These are phyloP conservation scores for Pyrus betulifolia DNA, from an alignment of 306 rosid genomes.

Conservation along the genomic window DNA sequence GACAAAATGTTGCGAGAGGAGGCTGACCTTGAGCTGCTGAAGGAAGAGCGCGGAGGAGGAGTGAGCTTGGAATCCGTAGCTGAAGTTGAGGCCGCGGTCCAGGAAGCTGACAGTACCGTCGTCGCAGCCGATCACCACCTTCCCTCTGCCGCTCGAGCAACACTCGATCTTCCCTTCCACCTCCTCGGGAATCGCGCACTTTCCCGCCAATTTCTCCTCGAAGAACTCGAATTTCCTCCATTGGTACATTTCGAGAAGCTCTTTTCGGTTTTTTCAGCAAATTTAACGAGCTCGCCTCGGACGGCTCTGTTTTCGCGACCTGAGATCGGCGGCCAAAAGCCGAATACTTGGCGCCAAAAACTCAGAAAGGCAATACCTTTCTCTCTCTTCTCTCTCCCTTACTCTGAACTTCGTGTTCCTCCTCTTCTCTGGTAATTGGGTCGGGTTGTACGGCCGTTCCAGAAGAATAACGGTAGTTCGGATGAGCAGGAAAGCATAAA, in stretches of 20 bases:
- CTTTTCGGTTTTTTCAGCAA: neutral
- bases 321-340: neutral
- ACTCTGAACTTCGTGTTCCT: neutral
- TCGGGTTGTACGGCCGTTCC: neutral
- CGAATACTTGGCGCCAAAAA: neutral
- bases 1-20: neutral
- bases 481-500: neutral
- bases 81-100: slow-evolving; percentile 87
- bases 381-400: neutral
- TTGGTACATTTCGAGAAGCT: slow-evolving; percentile 56
- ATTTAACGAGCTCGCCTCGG: neutral
- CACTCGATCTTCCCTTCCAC: slow-evolving; percentile 53
- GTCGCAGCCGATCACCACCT: slow-evolving; percentile 75
- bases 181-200: slow-evolving; percentile 65
- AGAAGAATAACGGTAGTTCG: neutral
- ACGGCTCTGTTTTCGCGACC: neutral
- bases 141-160: slow-evolving; percentile 94
- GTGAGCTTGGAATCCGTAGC: slow-evolving; percentile 73
- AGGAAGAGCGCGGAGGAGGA: slow-evolving; percentile 73
- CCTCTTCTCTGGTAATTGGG: neutral
- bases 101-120: slow-evolving; percentile 71
- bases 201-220: slow-evolving; percentile 75
- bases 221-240: slow-evolving; percentile 98
- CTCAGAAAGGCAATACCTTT: neutral
- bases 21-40: slow-evolving; percentile 87